Conservation (phyloP, 306 rosid genomes). For the Rosa chinensis region DNA sequence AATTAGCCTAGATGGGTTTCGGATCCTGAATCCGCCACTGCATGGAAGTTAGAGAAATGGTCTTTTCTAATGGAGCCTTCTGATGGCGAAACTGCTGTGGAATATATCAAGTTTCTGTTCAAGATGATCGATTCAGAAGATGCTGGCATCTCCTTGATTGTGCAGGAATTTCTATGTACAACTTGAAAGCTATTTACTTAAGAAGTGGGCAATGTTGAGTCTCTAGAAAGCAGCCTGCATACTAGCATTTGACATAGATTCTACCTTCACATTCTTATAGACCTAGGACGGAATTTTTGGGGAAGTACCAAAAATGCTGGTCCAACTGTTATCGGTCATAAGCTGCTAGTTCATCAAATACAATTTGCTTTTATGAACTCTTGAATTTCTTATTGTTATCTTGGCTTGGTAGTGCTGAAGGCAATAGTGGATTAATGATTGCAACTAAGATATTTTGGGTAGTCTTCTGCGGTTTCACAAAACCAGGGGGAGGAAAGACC, state of each 20-base stretch:
- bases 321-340: not conserved
- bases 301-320: slow-evolving; percentile 57
- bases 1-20: too few relatives aligned
- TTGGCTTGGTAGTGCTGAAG: slow-evolving; percentile 92
- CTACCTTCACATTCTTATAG: slow-evolving; percentile 89
- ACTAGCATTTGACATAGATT: slow-evolving; percentile 90
- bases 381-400: slow-evolving; percentile 92
- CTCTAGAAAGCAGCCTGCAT: slow-evolving; percentile 85
- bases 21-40: too few relatives aligned
- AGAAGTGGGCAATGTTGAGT: slow-evolving; percentile 79
- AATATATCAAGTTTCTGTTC: slow-evolving; percentile 82
- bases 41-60: too few relatives aligned
- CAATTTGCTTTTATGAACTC: slow-evolving; percentile 70
- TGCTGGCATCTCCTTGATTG: slow-evolving; percentile 87
- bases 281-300: slow-evolving; percentile 78
- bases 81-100: slow-evolving; percentile 97
- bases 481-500: not conserved
- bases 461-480: not conserved
- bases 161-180: slow-evolving; percentile 65
- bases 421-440: slow-evolving; percentile 86
- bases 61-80: too few relatives aligned
- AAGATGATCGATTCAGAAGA: slow-evolving; percentile 91
- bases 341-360: slow-evolving; percentile 67
- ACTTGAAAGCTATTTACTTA: slow-evolving; percentile 68
- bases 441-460: slow-evolving; percentile 35